Percentiles rank a stretch among this genome's conserved stretches.
Evolutionary conservation across 148 eudicot genomes (phyloP).

Genomic region (Mesembryanthemum crystallinum): DNA sequence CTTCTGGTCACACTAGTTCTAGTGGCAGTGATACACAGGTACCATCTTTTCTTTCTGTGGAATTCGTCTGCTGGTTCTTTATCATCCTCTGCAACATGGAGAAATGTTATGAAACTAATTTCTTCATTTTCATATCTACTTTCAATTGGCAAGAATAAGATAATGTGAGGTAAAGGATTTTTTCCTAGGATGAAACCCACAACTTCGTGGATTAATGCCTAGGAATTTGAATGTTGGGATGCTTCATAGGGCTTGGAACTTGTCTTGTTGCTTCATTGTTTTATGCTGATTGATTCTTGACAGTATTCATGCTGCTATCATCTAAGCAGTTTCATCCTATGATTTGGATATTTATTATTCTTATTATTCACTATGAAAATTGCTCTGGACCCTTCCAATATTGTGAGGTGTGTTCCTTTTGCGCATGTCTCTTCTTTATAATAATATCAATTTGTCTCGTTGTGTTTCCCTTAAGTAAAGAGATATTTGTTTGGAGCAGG

Average conservation of each 20-base stretch:
- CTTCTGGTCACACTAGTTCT: slow-evolving; percentile 67
- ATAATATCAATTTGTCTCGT: background rate
- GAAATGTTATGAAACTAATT: background rate
- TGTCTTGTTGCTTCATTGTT: background rate
- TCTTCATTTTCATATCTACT: background rate
- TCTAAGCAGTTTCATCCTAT: background rate
- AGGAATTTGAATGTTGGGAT: background rate
- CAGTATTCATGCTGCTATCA: background rate
- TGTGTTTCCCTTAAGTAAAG: background rate
- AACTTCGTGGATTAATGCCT: background rate
- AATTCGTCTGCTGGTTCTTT: background rate
- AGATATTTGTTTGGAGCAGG: background rate
- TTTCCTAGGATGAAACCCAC: background rate
- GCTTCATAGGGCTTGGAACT: background rate
- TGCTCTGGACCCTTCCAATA: background rate
- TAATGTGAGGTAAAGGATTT: background rate
- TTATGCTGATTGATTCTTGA: background rate
- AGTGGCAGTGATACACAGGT: slow-evolving; percentile 88
- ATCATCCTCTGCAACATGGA: too few relatives aligned
- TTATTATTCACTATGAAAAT: background rate
- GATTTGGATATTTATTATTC: background rate
- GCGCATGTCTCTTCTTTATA: background rate
- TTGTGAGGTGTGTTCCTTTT: background rate
- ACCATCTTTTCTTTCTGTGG: slow-evolving; percentile 5
- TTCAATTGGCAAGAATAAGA: background rate